Percentiles rank a stretch among this genome's conserved stretches.
Conservation (phyloP, 352 stramenopile species). For the Phytophthora sansomeana region DNA sequence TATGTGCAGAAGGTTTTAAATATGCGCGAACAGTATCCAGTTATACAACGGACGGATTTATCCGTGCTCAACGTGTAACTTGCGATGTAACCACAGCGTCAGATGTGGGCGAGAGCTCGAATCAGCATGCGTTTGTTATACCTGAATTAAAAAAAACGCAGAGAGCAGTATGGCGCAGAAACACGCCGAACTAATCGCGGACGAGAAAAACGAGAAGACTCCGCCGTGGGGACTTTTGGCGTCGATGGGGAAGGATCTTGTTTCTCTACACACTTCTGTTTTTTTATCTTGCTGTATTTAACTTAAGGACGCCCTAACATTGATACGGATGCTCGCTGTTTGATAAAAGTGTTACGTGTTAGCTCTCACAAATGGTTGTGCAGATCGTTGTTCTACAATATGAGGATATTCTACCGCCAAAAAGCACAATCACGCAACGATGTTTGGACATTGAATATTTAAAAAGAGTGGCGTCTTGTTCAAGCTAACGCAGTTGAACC, state of each 20-base stretch:
- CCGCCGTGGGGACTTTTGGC: neutral
- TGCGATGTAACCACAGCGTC: neutral
- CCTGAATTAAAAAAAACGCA: neutral
- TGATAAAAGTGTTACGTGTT: no score
- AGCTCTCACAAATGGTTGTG: no score
- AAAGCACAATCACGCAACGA: no score
- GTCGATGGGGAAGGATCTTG: conserved; percentile 1
- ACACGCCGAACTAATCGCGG: neutral
- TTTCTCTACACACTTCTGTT: neutral
- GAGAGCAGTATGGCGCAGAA: neutral
- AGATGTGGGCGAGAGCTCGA: neutral
- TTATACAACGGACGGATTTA: neutral
- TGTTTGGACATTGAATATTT: no score
- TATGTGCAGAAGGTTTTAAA: neutral
- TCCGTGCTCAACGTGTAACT: neutral
- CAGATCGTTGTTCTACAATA: no score
- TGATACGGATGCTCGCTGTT: neutral
- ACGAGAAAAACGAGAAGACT: neutral
- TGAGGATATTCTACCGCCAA: no score
- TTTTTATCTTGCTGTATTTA: neutral
- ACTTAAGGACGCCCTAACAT: neutral
- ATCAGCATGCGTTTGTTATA: neutral
- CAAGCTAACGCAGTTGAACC: no score
- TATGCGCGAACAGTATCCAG: conserved; percentile 5
- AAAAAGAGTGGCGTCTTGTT: no score